Base-by-base conservation (phyloP, 768 basidiomycete species). In the Agaricus blazei region DNA sequence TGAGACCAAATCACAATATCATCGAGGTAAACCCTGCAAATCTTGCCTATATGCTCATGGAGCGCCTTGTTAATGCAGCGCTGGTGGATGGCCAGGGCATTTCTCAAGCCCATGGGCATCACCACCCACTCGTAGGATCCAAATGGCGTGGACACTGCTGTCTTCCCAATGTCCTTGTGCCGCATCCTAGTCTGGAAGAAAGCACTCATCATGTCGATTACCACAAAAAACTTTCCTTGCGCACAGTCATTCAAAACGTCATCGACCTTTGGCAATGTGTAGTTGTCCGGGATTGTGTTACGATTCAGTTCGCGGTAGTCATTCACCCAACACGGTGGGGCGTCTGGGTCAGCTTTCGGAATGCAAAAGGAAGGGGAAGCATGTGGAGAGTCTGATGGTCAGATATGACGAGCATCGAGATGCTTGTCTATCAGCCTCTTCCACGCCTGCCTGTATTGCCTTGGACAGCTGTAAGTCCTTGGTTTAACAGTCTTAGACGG, bases 171-270 rank as follows among this genome's bases (percentile, higher is more conserved):
- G 34, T 67, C 58, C 24, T 65, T 58, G 3, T 45, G 19, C 9
- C 56, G 70, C 63, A 34, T 74, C 68, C n/a, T 70, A 72, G 73
- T 70, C 23, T 66, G 67, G 38, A 66, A 68, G 26, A 65, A 68
- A 2, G 58, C 50, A 44, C 67, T 59, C 9, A 70, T 75, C 68
- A 75, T 74, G 45, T 78, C 70, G 1, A 78, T 64, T 19, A 67
- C 72, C 0, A 61, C 68, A 54, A 66, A 78, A 0, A 74, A 59
- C 19, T 64, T 67, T 0, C 73, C 74, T 44, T 70, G 68, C 0
- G 64, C 68, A 54, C 70, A 72, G 48, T 75, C 70, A 2, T 47
- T 72, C 9, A 66, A 54, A 3, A 62, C 59, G 47, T 66, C 59
- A 1, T 54, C 58, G 0, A 65, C 29, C 0, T 51, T 58, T 1